Conservation (phyloP, 2,329 filamentous ascomycete genomes). For the Hypoxylon sp. region DNA sequence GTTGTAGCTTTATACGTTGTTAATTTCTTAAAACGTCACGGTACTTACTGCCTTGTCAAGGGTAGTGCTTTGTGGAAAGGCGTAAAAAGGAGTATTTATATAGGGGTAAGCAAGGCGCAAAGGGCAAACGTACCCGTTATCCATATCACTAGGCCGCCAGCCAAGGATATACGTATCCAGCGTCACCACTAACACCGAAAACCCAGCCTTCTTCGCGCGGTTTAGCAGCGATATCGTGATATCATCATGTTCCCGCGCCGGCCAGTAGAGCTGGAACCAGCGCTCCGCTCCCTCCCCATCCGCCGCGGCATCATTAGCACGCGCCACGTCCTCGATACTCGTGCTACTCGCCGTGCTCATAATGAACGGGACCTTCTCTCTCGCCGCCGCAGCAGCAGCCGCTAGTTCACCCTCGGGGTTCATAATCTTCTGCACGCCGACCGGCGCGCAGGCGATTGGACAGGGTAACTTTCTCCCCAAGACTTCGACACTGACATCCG, state of each 20-base stretch:
- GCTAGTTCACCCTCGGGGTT: slow-evolving; percentile 49
- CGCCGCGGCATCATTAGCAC: slow-evolving; percentile 45
- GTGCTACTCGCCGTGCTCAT: slow-evolving; percentile 50
- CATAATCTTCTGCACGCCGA: slow-evolving; percentile 51
- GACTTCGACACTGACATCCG: slow-evolving; percentile 35
- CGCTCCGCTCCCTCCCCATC: slow-evolving; percentile 26
- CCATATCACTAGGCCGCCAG: slow-evolving; percentile 50
- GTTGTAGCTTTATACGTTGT: slow-evolving; percentile 44
- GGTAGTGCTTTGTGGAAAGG: neutral
- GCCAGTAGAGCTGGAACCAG: slow-evolving; percentile 53
- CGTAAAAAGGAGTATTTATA: too few species aligned
- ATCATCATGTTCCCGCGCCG: slow-evolving; percentile 44
- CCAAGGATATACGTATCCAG: slow-evolving; percentile 52
- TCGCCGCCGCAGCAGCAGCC: slow-evolving; percentile 45
- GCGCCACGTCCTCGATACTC: slow-evolving; percentile 51
- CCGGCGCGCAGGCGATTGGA: slow-evolving; percentile 49
- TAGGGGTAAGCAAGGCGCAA: too few species aligned
- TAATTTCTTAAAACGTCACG: neutral
- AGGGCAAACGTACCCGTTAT: slow-evolving; percentile 39
- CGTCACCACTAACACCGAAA: slow-evolving; percentile 48
- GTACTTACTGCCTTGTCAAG: too few species aligned
- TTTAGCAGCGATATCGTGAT: slow-evolving; percentile 47
- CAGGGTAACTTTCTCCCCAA: slow-evolving; percentile 42
- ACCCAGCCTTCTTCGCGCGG: slow-evolving; percentile 46
- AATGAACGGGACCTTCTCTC: slow-evolving; percentile 45